Conservation (phyloP, 768 basidiomycete species). For the Tricholoma saponaceum region DNA sequence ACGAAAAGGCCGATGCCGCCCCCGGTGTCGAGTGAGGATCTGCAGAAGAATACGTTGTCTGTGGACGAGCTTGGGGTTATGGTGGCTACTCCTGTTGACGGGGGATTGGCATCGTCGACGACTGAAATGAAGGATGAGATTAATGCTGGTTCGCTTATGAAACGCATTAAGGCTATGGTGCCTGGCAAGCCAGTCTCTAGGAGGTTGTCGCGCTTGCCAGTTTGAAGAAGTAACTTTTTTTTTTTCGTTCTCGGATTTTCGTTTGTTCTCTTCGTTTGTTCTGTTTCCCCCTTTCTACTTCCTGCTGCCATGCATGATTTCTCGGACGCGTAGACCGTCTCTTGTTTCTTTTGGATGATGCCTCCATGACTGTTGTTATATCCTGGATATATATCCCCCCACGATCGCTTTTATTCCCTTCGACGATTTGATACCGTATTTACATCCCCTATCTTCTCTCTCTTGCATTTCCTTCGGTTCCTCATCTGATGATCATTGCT, state of each 20-base stretch:
- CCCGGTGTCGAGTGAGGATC: conserved; percentile 66
- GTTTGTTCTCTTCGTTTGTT: conserved; percentile 1
- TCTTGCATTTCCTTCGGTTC: not conserved
- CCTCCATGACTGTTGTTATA: conserved; percentile 1
- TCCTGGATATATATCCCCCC: conserved; percentile 1
- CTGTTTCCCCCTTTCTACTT: not conserved
- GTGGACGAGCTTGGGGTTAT: conserved; percentile 67
- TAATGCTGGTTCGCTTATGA: conserved; percentile 48
- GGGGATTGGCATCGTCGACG: conserved; percentile 14
- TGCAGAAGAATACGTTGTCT: conserved; percentile 38
- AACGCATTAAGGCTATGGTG: conserved; percentile 73
- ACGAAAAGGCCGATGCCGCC: conserved; percentile 61
- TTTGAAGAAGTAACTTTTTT: conserved; percentile 15
- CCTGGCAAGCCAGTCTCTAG: conserved; percentile 55
- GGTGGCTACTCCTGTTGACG: conserved; percentile 26
- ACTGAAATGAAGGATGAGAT: conserved; percentile 41
- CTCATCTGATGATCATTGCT: not conserved
- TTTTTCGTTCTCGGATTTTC: conserved; percentile 1
- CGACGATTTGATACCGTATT: not conserved
- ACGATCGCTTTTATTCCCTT: not conserved
- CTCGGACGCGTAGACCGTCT: not conserved
- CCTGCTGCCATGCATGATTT: not conserved
- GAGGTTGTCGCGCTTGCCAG: conserved; percentile 39
- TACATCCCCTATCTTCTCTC: not conserved
- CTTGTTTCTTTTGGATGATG: not conserved